Percentiles rank a stretch among this genome's conserved stretches.
Evolutionary conservation across 192 early-diverging fungal genomes (phyloP).

Genomic region (Entrophospora sp.): DNA sequence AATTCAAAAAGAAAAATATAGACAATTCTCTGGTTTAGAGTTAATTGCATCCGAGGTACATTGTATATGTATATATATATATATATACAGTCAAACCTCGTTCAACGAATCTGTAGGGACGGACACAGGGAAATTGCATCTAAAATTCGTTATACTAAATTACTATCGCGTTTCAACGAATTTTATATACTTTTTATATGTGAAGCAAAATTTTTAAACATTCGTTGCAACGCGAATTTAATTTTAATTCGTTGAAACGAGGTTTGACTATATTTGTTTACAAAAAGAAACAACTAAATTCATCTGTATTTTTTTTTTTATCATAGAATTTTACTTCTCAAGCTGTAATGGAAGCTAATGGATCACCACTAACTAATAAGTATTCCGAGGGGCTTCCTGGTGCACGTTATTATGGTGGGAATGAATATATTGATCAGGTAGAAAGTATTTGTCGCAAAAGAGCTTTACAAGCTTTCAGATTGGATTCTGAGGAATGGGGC

Average conservation of each 20-base stretch:
- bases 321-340: constrained; percentile 97
- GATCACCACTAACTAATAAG: constrained; percentile 98
- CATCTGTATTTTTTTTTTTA: too few relatives aligned
- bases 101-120: too few relatives aligned
- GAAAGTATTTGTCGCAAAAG: constrained; percentile 95
- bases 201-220: too few relatives aligned
- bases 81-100: too few relatives aligned
- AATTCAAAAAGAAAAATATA: constrained; percentile 95
- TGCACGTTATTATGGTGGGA: constrained; percentile 98
- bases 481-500: constrained; percentile 89
- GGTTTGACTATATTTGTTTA: too few relatives aligned
- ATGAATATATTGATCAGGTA: constrained; percentile 94
- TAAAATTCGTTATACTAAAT: too few relatives aligned
- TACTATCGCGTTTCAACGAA: too few relatives aligned
- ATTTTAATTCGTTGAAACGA: too few relatives aligned
- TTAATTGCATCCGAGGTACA: constrained; percentile 95
- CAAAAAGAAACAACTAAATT: too few relatives aligned
- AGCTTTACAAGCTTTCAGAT: constrained; percentile 87
- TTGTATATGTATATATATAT: too few relatives aligned
- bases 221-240: too few relatives aligned
- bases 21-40: constrained; percentile 97
- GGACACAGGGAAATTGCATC: too few relatives aligned
- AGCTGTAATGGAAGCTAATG: constrained; percentile 99
- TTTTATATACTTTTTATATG: not conserved
- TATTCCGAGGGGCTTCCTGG: constrained; percentile 99